phyloP scores from a whole-genome alignment of 495 filamentous ascomycete genomes.

The Penicillium steckii region DNA sequence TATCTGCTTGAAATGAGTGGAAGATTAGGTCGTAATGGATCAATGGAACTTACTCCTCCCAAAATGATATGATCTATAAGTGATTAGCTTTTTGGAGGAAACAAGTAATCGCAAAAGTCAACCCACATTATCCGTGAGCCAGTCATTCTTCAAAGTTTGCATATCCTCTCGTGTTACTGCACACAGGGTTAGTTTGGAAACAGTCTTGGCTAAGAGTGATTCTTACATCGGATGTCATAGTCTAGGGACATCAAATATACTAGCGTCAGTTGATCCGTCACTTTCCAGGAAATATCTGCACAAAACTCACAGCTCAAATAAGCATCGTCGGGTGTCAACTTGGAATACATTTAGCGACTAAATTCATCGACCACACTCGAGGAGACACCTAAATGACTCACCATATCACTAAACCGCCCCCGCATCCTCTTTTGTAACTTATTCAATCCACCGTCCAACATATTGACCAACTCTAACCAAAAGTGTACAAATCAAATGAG shows the following conservation, averaged over 20 bases:
- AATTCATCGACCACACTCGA: not conserved
- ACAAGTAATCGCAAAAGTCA: constrained; percentile 3
- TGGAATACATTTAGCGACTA: constrained; percentile 12
- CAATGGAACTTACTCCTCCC: constrained; percentile 77
- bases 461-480: constrained; percentile 4
- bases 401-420: constrained; percentile 42
- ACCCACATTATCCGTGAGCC: constrained; percentile 96
- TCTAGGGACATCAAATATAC: constrained; percentile 40
- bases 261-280: constrained; percentile 17
- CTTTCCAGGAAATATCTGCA: not conserved
- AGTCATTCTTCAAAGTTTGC: constrained; percentile 83
- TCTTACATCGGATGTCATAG: constrained; percentile 67
- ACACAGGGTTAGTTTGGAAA: constrained; percentile 11
- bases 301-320: constrained; percentile 66
- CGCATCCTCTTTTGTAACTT: constrained; percentile 44
- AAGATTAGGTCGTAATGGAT: too few species aligned
- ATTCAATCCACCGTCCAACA: constrained; percentile 41
- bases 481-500: not conserved
- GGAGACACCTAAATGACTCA: constrained; percentile 22
- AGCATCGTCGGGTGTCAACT: constrained; percentile 69
- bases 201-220: not conserved
- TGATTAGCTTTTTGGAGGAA: constrained; percentile 14
- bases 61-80: constrained; percentile 76
- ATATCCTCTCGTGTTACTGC: constrained; percentile 82
- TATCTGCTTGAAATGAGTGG: constrained; percentile 56